Evolutionary conservation across 2,329 filamentous ascomycete genomes (phyloP).

Genomic region (Aspergillus texensis): DNA sequence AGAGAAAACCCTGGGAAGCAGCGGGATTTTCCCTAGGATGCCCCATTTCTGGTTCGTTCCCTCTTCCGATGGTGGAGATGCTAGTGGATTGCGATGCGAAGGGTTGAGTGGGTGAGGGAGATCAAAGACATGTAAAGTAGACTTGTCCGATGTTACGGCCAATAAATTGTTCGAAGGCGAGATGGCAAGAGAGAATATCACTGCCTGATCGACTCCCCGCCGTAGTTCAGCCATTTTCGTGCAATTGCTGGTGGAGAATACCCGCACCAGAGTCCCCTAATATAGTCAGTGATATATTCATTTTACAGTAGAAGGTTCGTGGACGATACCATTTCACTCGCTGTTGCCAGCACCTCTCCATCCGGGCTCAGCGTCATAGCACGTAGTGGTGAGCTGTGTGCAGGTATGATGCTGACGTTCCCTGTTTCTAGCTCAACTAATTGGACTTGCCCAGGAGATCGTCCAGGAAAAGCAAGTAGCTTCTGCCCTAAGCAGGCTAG

Average conservation of each 20-base stretch:
- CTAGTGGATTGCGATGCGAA: constrained; percentile 38
- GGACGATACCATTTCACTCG: constrained; percentile 70
- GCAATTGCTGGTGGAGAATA: constrained; percentile 80
- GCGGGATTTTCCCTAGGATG: constrained; percentile 76
- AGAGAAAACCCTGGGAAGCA: constrained; percentile 84
- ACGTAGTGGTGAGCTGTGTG: constrained; percentile 77
- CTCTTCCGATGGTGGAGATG: constrained; percentile 41
- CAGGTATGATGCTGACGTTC: constrained; percentile 91
- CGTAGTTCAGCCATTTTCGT: constrained; percentile 82
- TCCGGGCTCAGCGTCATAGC: constrained; percentile 80
- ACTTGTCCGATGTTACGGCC: constrained; percentile 95
- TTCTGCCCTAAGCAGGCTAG: constrained; percentile 76
- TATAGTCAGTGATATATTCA: constrained; percentile 16
- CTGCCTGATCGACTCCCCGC: constrained; percentile 83
- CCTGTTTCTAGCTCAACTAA: constrained; percentile 75
- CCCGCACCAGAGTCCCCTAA: constrained; percentile 81
- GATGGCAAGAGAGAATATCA: constrained; percentile 85
- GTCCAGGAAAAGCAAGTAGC: constrained; percentile 81
- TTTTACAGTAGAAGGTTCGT: background rate
- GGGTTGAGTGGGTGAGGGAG: constrained; percentile 57
- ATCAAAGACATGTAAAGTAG: constrained; percentile 92
- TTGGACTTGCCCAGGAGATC: constrained; percentile 84
- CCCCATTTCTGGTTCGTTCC: constrained; percentile 77
- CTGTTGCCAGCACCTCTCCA: constrained; percentile 81
- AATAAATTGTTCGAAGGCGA: constrained; percentile 78